Evolutionary conservation across 768 basidiomycete species (phyloP).

Genomic region (Agaricus subrufescens): DNA sequence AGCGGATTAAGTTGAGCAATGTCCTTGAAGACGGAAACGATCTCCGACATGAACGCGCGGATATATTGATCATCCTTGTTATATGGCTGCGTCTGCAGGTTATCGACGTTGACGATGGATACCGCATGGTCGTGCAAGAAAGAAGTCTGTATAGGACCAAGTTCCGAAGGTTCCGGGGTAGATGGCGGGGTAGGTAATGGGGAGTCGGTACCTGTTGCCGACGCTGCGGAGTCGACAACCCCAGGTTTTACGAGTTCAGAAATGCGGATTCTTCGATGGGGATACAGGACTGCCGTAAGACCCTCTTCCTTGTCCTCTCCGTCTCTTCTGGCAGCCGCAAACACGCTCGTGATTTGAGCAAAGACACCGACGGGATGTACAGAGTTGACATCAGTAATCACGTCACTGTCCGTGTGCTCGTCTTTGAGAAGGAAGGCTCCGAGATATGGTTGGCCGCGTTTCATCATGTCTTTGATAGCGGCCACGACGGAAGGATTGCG

Average conservation of each 20-base stretch:
- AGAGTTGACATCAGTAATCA: constrained; percentile 82
- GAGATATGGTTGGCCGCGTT: constrained; percentile 93
- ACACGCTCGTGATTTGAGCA: constrained; percentile 93
- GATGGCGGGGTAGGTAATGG: constrained; percentile 5
- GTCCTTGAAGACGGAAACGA: constrained; percentile 97
- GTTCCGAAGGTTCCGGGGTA: constrained; percentile 3
- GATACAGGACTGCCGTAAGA: constrained; percentile 92
- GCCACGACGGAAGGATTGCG: constrained; percentile 87
- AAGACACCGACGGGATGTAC: constrained; percentile 95
- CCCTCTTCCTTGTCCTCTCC: constrained; percentile 78
- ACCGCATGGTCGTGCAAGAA: constrained; percentile 80
- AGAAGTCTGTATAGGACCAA: constrained; percentile 72
- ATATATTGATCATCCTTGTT: constrained; percentile 93
- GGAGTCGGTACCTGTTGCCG: background rate
- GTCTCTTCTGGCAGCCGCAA: constrained; percentile 51
- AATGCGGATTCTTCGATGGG: constrained; percentile 85
- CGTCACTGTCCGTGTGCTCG: constrained; percentile 86
- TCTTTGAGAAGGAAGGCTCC: constrained; percentile 97
- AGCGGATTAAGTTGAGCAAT: constrained; percentile 95
- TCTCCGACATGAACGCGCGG: constrained; percentile 93
- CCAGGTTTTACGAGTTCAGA: constrained; percentile 80
- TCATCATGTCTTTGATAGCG: constrained; percentile 95
- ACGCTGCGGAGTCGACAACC: constrained; percentile 4
- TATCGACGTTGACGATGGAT: constrained; percentile 86
- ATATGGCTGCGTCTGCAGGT: constrained; percentile 76